Conservation (phyloP, 2,329 filamentous ascomycete species). For the Diaporthe velutina region DNA sequence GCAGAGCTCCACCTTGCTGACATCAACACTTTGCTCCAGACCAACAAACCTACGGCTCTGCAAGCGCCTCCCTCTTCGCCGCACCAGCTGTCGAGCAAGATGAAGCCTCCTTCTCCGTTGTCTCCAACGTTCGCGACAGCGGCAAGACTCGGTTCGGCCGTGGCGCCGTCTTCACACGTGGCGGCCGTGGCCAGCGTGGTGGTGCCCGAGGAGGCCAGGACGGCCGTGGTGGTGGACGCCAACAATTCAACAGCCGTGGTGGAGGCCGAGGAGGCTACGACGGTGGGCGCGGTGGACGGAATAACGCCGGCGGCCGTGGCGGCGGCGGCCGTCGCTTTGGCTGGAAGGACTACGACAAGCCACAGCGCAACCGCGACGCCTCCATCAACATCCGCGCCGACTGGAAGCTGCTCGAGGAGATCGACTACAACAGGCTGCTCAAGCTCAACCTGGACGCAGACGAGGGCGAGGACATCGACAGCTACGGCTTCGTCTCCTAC, state of each 20-base stretch:
- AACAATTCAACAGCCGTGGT: constrained; percentile 75
- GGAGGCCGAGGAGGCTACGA: constrained; percentile 74
- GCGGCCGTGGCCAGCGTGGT: constrained; percentile 81
- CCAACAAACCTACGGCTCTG: constrained; percentile 96
- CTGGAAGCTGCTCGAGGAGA: constrained; percentile 97
- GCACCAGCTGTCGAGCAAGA: constrained; percentile 89
- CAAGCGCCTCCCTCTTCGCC: constrained; percentile 87
- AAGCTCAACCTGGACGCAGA: constrained; percentile 97
- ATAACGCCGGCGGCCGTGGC: constrained; percentile 68
- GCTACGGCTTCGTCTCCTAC: constrained; percentile 98
- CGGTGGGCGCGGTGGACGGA: constrained; percentile 34
- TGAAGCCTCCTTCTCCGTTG: constrained; percentile 96
- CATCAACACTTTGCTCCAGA: constrained; percentile 63
- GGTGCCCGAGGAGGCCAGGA: constrained; percentile 72
- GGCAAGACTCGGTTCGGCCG: constrained; percentile 89
- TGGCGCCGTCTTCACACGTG: constrained; percentile 90
- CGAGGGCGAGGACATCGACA: constrained; percentile 94
- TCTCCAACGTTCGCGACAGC: constrained; percentile 92
- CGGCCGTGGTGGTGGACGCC: constrained; percentile 69
- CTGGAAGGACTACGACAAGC: constrained; percentile 99
- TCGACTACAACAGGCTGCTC: constrained; percentile 93
- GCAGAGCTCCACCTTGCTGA: constrained; percentile 40
- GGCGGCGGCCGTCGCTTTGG: constrained; percentile 88
- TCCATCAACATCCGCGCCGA: constrained; percentile 97
- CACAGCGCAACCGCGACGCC: constrained; percentile 93